A percentile compares a stretch with the other conserved stretches of the same genome.
Conservation (phyloP, 1,139 yeast species). For the Nematodospora anomalae region DNA sequence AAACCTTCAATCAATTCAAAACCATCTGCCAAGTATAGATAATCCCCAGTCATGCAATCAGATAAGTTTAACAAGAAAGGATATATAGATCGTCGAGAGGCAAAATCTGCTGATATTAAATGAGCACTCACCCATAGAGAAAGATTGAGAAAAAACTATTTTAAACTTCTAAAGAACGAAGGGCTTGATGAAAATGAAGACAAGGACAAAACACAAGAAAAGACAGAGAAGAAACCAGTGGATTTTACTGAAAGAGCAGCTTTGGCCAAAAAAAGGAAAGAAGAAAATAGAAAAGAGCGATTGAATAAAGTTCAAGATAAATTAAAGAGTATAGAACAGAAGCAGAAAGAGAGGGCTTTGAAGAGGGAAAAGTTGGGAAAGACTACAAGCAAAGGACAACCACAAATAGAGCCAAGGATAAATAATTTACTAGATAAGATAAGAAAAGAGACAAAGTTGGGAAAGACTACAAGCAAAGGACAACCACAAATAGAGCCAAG, state of each 20-base stretch:
- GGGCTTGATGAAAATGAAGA: conserved; percentile 40
- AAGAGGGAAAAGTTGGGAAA: conserved; percentile 54
- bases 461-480: conserved; percentile 68
- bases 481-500: conserved; percentile 93
- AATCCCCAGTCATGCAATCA: too few relatives aligned
- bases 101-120: conserved; percentile 61
- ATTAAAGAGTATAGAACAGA: conserved; percentile 22
- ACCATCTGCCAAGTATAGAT: too few relatives aligned
- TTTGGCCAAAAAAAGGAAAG: conserved; percentile 45
- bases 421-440: conserved; percentile 77
- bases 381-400: conserved; percentile 78
- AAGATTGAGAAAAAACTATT: conserved; percentile 77
- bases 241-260: conserved; percentile 50
- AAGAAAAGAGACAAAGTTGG: conserved; percentile 51
- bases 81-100: conserved; percentile 41
- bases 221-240: conserved; percentile 20
- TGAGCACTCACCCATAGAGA: conserved; percentile 78
- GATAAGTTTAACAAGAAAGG: conserved; percentile 27
- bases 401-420: conserved; percentile 87
- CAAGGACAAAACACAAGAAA: conserved; percentile 7
- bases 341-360: conserved; percentile 33
- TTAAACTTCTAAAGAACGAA: conserved; percentile 75
- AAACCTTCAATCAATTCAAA: too few relatives aligned
- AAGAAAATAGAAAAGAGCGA: conserved; percentile 32
- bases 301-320: conserved; percentile 30